These are phyloP conservation scores for Cladorrhinum sp. DNA, from an alignment of 2,329 filamentous ascomycete genomes.

Conservation along the genomic window DNA sequence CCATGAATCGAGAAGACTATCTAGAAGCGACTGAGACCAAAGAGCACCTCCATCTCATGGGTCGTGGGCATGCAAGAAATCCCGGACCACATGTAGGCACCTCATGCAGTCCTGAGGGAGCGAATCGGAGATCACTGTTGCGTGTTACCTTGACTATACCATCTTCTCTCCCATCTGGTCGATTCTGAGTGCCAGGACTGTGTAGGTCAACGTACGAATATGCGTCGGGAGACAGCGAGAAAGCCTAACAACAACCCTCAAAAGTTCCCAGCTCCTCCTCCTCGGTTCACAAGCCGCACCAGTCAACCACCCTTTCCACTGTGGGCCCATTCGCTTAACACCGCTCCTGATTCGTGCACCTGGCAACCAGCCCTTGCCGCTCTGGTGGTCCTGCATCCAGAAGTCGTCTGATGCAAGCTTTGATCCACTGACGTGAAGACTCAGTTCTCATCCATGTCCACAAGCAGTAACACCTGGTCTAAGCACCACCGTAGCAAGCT, in stretches of 20 bases:
- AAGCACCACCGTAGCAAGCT: background rate
- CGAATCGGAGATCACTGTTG: background rate
- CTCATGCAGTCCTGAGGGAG: background rate
- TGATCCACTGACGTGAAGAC: slow-evolving; percentile 1
- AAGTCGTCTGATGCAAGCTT: slow-evolving; percentile 2
- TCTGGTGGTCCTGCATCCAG: slow-evolving; percentile 7
- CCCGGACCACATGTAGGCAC: background rate
- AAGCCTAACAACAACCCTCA: background rate
- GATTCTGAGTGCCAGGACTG: background rate
- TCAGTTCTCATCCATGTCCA: background rate
- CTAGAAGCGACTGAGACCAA: no score
- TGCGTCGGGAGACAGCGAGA: background rate
- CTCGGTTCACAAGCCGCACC: background rate
- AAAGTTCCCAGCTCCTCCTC: slow-evolving; percentile 3
- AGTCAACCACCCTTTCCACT: background rate
- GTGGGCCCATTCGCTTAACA: slow-evolving; percentile 30
- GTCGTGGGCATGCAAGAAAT: background rate
- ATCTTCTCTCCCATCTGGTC: background rate
- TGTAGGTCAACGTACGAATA: no score
- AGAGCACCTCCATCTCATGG: no score
- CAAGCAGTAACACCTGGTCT: background rate
- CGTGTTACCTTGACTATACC: background rate
- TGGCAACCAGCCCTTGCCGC: slow-evolving; percentile 9
- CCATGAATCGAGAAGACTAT: no score
- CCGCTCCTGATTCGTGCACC: slow-evolving; percentile 27